A percentile compares a stretch with the other conserved stretches of the same genome.
Evolutionary conservation across 352 stramenopile species (phyloP).

Genomic region (Thraustotheca clavata): DNA sequence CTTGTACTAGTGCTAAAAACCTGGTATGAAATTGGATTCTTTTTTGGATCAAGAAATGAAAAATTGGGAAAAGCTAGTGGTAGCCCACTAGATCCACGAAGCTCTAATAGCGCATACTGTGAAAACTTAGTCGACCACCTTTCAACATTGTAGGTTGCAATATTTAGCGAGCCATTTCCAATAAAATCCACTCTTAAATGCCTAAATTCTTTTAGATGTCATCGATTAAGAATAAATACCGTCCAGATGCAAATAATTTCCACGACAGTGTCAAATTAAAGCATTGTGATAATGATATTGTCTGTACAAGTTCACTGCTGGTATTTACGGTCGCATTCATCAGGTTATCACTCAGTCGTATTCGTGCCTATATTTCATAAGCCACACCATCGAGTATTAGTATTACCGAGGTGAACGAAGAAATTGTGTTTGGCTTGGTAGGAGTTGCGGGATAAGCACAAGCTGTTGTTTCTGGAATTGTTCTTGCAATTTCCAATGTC

Average conservation of each 20-base stretch:
- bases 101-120: slow-evolving; percentile 10
- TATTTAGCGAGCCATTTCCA: background rate
- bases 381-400: background rate
- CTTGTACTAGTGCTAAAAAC: slow-evolving; percentile 57
- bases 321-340: slow-evolving; percentile 1
- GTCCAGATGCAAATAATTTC: background rate
- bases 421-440: background rate
- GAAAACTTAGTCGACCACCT: background rate
- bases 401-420: slow-evolving; percentile 10
- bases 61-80: slow-evolving; percentile 17
- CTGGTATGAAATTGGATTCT: slow-evolving; percentile 34
- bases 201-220: background rate
- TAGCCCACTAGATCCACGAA: slow-evolving; percentile 22
- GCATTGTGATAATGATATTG: background rate
- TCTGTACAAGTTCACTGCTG: background rate
- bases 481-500: slow-evolving; percentile 23
- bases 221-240: background rate
- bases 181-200: slow-evolving; percentile 11
- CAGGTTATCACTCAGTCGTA: background rate
- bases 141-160: background rate
- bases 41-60: slow-evolving; percentile 2
- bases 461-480: background rate
- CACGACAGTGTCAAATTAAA: background rate
- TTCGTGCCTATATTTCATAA: slow-evolving; percentile 9
- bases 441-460: slow-evolving; percentile 3